Evolutionary conservation across 805 yeast genomes (phyloP).

Genomic region (Barnettozyma populi): DNA sequence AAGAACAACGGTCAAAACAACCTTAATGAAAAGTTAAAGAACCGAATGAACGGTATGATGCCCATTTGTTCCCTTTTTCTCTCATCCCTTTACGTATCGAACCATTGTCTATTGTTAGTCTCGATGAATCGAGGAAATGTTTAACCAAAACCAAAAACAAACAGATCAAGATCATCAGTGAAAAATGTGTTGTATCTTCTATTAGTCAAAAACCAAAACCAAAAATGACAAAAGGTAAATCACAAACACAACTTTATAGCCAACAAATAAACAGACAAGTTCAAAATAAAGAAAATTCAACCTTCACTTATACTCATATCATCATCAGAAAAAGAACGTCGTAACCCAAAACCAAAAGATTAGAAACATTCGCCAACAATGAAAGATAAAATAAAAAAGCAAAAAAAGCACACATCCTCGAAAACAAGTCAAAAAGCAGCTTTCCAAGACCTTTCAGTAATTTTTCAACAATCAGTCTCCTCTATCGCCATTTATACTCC

Average conservation of each 20-base stretch:
- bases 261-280: background rate
- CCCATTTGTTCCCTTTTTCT: background rate
- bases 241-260: background rate
- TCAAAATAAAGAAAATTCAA: background rate
- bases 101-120: background rate
- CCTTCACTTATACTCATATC: background rate
- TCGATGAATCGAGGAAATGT: background rate
- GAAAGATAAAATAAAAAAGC: background rate
- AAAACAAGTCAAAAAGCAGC: background rate
- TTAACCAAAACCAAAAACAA: slow-evolving; percentile 1
- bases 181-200: background rate
- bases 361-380: background rate
- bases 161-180: background rate
- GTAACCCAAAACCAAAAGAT: background rate
- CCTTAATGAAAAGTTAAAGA: background rate
- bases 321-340: background rate
- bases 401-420: background rate
- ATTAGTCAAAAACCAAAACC: slow-evolving; percentile 1
- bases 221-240: background rate
- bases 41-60: background rate
- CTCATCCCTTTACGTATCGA: background rate
- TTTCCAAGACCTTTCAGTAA: background rate
- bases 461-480: background rate
- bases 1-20: background rate
- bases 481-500: background rate